These are phyloP conservation scores for Adansonia grandidieri DNA, from an alignment of 441 rosid genomes.

Conservation along the genomic window DNA sequence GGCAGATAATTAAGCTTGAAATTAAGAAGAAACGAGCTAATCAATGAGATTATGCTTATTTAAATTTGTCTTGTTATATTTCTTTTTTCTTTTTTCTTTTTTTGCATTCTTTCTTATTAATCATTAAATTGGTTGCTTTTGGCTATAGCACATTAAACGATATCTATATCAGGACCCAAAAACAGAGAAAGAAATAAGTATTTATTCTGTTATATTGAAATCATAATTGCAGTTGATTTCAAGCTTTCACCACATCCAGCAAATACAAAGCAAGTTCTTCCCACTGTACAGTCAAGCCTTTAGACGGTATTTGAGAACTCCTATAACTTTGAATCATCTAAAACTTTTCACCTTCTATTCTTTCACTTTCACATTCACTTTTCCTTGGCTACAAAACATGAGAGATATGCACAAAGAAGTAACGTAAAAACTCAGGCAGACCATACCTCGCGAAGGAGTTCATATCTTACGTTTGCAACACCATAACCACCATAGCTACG, in stretches of 20 bases:
- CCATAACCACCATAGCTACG: constrained; percentile 27
- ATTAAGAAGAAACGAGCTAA: background rate
- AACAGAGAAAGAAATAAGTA: background rate
- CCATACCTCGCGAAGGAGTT: constrained; percentile 88
- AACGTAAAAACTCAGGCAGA: constrained; percentile 34
- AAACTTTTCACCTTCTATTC: background rate
- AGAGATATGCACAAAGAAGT: constrained; percentile 15
- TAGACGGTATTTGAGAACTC: constrained; percentile 24
- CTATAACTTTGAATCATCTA: background rate
- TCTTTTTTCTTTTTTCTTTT: background rate
- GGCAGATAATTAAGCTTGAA: constrained; percentile 2
- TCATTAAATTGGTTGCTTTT: no score
- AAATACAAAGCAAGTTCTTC: background rate
- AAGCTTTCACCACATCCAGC: background rate
- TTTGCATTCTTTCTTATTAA: background rate
- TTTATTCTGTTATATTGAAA: background rate
- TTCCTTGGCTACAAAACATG: background rate
- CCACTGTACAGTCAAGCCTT: constrained; percentile 16
- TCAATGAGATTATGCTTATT: background rate
- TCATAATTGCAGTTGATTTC: background rate
- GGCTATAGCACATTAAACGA: no score
- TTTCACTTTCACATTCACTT: constrained; percentile 11
- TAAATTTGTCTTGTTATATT: background rate
- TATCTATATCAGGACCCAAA: background rate
- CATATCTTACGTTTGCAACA: constrained; percentile 59